Base-by-base conservation (phyloP, 2,329 filamentous ascomycete species). In the Xylariaceae sp. region DNA sequence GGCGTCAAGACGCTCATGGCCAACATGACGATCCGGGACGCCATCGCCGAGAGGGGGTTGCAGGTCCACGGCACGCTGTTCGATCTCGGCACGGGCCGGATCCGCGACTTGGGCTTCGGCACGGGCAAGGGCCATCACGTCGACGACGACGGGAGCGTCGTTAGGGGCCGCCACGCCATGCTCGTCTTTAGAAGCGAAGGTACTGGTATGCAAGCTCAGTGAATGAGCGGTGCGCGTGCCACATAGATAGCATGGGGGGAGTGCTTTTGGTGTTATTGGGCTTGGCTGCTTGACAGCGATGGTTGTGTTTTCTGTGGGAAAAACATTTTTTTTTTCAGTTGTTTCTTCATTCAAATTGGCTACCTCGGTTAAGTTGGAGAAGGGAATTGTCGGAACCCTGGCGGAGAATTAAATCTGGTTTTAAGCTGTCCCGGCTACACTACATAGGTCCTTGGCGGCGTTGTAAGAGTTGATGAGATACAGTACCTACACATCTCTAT, bases 61-160 rank as follows among this genome's bases (percentile, higher is more conserved):
- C 77, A 88, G 73, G 82, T 96, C 5, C 90, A 95, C 71, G 91
- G 90, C n/a, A 79, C 87, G 50, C 78, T 96, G 14, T 93, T 90
- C 71, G 87, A 95, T 62, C 74, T 85, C 49, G 74, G 65, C 5
- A 73, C 68, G 19, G 82, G 82, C 12, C 75, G 75, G 56, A 71
- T 85, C 49, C 71, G 72, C 40, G 79, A 85, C 64, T 68, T 85
- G 2, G 76, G 77, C 19, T 65, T 77, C 48, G 79, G 81, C 44
- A 79, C 67, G 0, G 47, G 59, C 40, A 56, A 65, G 41, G 57
- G 42, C 20, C 44, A 50, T 2, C 6, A 37, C 5, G 61, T 50
- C 16, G 54, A 53, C 40, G 53, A 54, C 40, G 45, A 64, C 12
- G 66, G 68, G 6, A 72, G 75, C n/a, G 65, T 79, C 21, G 74